phyloP scores from a whole-genome alignment of 2,329 filamentous ascomycete species.

The Colletotrichum navitas region DNA sequence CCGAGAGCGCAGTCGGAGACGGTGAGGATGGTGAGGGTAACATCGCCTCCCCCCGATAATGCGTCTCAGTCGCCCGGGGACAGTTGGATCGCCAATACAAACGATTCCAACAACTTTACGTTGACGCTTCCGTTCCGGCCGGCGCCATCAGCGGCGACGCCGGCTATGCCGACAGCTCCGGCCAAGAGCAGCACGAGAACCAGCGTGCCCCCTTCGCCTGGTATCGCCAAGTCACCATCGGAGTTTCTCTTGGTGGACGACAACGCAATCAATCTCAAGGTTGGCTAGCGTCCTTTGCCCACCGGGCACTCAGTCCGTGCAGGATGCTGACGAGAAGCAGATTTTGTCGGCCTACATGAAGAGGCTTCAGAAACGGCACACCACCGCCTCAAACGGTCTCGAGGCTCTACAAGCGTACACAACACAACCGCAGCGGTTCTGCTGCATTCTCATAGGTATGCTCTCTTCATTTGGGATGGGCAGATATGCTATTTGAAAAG shows the following conservation, averaged over 20 bases:
- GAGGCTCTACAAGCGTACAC: constrained; percentile 54
- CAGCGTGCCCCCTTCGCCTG: neutral
- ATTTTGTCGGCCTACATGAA: constrained; percentile 53
- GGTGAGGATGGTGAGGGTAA: constrained; percentile 16
- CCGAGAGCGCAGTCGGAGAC: constrained; percentile 36
- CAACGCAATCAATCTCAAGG: constrained; percentile 52
- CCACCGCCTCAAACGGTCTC: constrained; percentile 57
- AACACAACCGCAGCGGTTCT: constrained; percentile 29
- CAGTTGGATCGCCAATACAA: constrained; percentile 7
- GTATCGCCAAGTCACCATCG: neutral
- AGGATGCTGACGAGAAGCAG: constrained; percentile 35
- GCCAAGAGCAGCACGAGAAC: constrained; percentile 9
- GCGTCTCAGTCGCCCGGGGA: constrained; percentile 15
- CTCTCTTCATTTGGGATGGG: no score
- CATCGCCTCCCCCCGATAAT: constrained; percentile 9
- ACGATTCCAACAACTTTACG: constrained; percentile 25
- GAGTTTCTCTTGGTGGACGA: constrained; percentile 53
- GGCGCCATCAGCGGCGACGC: constrained; percentile 1
- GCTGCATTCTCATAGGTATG: constrained; percentile 43
- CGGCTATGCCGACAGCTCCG: neutral
- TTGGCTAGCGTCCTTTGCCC: neutral
- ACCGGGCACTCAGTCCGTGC: no score
- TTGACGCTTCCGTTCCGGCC: constrained; percentile 38
- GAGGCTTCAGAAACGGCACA: constrained; percentile 52
- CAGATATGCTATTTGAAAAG: rapidly evolving